Percentiles rank a stretch among this genome's conserved stretches.
phyloP scores from a whole-genome alignment of 257 asterid genomes.

The Schizonepeta tenuifolia region DNA sequence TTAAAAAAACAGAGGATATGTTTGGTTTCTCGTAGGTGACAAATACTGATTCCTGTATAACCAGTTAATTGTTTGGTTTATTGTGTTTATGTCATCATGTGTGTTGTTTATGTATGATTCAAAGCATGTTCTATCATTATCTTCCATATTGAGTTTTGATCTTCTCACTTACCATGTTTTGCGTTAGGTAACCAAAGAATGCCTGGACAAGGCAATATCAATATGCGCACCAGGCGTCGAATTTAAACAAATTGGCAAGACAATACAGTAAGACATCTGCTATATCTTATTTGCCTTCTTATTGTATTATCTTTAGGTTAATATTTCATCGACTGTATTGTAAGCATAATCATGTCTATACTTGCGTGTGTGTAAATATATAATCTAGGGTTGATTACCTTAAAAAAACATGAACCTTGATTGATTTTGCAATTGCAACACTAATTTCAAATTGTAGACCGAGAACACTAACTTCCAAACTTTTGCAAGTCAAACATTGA shows the following conservation, averaged over 20 bases:
- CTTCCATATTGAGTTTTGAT: conserved; percentile 5
- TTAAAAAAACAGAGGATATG: neutral
- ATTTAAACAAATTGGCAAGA: conserved; percentile 78
- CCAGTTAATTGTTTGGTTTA: conserved; percentile 17
- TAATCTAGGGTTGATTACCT: neutral
- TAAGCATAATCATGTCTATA: neutral
- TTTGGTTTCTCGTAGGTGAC: neutral
- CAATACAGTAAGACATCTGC: conserved; percentile 76
- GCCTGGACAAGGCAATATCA: conserved; percentile 82
- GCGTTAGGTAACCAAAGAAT: conserved; percentile 83
- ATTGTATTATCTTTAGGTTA: conserved; percentile 6
- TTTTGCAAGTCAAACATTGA: neutral
- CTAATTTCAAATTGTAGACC: neutral
- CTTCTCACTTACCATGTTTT: conserved; percentile 26
- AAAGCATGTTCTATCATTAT: conserved; percentile 11
- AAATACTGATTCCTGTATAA: conserved; percentile 6
- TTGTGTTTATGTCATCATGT: neutral
- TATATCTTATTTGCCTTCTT: conserved; percentile 17
- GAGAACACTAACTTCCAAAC: neutral
- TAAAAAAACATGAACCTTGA: neutral
- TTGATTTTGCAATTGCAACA: neutral
- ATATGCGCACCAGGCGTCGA: conserved; percentile 92
- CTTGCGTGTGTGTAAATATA: neutral
- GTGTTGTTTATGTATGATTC: conserved; percentile 24
- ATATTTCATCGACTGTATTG: neutral